phyloP scores from a whole-genome alignment of 805 yeast genomes.

The Metschnikowia aberdeeniae region DNA sequence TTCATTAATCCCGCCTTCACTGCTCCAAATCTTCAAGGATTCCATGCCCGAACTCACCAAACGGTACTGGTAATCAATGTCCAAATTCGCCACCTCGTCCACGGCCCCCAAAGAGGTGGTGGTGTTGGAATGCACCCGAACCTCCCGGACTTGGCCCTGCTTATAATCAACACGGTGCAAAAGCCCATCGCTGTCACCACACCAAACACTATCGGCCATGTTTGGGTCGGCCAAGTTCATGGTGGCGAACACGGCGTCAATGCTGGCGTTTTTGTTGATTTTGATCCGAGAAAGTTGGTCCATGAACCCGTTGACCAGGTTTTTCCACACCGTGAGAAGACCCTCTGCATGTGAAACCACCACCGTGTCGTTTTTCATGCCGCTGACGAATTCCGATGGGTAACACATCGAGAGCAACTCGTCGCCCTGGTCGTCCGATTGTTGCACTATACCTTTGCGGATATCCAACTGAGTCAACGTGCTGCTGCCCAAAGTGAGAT shows the following conservation, averaged over 20 bases:
- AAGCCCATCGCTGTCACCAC: slow-evolving; percentile 75
- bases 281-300: slow-evolving; percentile 81
- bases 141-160: slow-evolving; percentile 59
- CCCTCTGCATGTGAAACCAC: slow-evolving; percentile 93
- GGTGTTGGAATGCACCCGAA: slow-evolving; percentile 57
- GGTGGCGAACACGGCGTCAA: slow-evolving; percentile 64
- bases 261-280: slow-evolving; percentile 62
- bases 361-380: slow-evolving; percentile 54
- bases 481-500: slow-evolving; percentile 76
- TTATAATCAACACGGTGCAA: slow-evolving; percentile 65
- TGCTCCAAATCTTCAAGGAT: slow-evolving; percentile 66
- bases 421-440: slow-evolving; percentile 89
- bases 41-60: slow-evolving; percentile 84
- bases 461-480: slow-evolving; percentile 75
- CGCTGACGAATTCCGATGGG: slow-evolving; percentile 46
- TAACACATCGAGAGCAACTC: slow-evolving; percentile 77
- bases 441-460: slow-evolving; percentile 60
- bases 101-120: slow-evolving; percentile 31
- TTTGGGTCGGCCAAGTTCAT: slow-evolving; percentile 50
- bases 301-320: slow-evolving; percentile 57
- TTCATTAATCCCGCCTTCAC: slow-evolving; percentile 11
- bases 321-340: slow-evolving; percentile 80
- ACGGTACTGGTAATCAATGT: slow-evolving; percentile 77
- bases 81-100: slow-evolving; percentile 77
- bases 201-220: slow-evolving; percentile 54